Conservation (phyloP, 495 filamentous ascomycete species). For the Penicillium salamii region DNA sequence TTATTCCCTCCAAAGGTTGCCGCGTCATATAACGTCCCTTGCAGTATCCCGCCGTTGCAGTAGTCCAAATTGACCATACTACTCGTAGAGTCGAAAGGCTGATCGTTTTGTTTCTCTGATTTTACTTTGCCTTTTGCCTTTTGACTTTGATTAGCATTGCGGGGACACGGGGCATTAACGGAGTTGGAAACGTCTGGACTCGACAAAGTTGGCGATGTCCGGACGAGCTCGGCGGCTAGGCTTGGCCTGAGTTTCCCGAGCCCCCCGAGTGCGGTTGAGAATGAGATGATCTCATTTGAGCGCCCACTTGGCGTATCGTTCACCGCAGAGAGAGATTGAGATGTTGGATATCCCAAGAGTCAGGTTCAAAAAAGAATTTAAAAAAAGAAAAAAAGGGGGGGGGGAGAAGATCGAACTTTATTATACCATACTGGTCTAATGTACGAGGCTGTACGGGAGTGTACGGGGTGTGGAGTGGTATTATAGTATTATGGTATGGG, state of each 20-base stretch:
- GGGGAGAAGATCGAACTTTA: too few species aligned
- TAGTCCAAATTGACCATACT: too few species aligned
- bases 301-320: too few species aligned
- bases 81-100: too few species aligned
- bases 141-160: slow-evolving; percentile 1
- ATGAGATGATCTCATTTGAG: slow-evolving; percentile 14
- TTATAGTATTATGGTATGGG: too few species aligned
- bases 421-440: slow-evolving; percentile 3
- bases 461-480: too few species aligned
- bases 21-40: neutral
- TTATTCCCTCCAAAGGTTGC: neutral
- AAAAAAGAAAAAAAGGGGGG: too few species aligned
- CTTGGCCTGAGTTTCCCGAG: slow-evolving; percentile 11
- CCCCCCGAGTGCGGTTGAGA: neutral
- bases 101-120: neutral
- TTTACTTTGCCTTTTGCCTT: neutral
- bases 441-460: neutral
- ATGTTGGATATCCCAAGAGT: too few species aligned
- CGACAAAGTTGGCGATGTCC: neutral
- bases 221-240: slow-evolving; percentile 16
- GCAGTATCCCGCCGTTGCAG: neutral
- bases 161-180: slow-evolving; percentile 17
- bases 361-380: too few species aligned
- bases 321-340: too few species aligned
- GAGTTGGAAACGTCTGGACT: neutral